Percentiles rank a stretch among this genome's conserved stretches.
These are phyloP conservation scores for Ceratobasidium sp. DNA, from an alignment of 1,284 basidiomycete species.

Conservation along the genomic window DNA sequence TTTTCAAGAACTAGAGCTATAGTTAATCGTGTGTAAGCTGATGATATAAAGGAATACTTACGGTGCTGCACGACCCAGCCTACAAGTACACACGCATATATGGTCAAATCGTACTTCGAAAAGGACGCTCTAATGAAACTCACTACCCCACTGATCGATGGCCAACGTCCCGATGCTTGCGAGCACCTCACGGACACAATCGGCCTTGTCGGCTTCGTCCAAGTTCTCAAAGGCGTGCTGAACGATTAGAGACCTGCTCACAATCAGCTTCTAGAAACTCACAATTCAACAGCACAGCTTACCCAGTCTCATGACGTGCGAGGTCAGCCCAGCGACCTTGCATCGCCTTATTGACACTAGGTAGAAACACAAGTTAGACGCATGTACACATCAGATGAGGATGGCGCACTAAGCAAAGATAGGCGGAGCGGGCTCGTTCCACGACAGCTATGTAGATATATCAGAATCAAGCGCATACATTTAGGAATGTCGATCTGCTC, in stretches of 20 bases:
- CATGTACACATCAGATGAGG: conserved; percentile 20
- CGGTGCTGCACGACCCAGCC: conserved; percentile 73
- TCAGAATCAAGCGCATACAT: conserved; percentile 1
- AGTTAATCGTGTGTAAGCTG: conserved; percentile 13
- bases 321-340: conserved; percentile 88
- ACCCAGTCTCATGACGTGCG: conserved; percentile 91
- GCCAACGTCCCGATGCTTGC: conserved; percentile 78
- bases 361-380: conserved; percentile 41
- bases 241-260: conserved; percentile 46
- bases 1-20: conserved; percentile 76
- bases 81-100: conserved; percentile 69
- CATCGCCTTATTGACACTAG: conserved; percentile 83
- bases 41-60: conserved; percentile 58
- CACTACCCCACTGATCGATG: conserved; percentile 82
- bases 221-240: conserved; percentile 89
- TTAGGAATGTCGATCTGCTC: neutral
- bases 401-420: conserved; percentile 81
- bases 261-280: conserved; percentile 3
- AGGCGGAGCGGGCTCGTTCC: conserved; percentile 80
- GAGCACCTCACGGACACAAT: conserved; percentile 78
- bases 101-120: neutral
- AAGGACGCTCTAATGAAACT: neutral
- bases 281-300: conserved; percentile 30
- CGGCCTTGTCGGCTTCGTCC: conserved; percentile 83
- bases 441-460: conserved; percentile 67